phyloP scores from a whole-genome alignment of 768 basidiomycete genomes.

The Roridomyces roridus region DNA sequence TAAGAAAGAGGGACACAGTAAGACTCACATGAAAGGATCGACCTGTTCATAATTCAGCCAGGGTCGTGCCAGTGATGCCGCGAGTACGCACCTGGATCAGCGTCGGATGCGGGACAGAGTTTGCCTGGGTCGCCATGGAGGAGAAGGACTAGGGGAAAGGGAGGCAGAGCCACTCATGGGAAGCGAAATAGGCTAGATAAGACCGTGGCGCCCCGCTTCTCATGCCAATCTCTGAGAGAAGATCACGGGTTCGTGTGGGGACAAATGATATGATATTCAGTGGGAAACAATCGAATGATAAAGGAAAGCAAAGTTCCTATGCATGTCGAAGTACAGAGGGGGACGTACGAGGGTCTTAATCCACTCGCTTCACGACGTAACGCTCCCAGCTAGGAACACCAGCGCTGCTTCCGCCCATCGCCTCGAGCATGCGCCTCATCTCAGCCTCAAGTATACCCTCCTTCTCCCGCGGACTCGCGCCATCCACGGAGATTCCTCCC shows the following conservation, averaged over 20 bases:
- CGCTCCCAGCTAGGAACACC: constrained; percentile 70
- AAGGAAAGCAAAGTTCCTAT: neutral
- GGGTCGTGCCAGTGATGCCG: neutral
- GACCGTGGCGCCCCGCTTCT: constrained; percentile 4
- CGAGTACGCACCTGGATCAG: constrained; percentile 54
- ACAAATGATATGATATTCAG: too few species aligned
- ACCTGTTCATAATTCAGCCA: constrained; percentile 44
- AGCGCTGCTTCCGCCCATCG: constrained; percentile 10
- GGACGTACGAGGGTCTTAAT: constrained; percentile 9
- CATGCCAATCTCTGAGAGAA: neutral
- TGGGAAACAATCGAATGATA: too few species aligned
- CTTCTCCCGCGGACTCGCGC: constrained; percentile 33
- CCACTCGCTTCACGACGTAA: constrained; percentile 55
- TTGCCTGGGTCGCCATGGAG: constrained; percentile 64
- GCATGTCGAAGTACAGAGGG: neutral
- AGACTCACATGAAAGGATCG: constrained; percentile 76
- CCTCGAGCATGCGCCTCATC: constrained; percentile 29
- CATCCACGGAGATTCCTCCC: constrained; percentile 28
- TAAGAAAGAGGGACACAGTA: too few species aligned
- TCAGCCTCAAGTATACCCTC: constrained; percentile 46
- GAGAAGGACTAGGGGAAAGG: neutral
- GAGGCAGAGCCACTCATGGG: neutral
- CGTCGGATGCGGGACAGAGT: constrained; percentile 65
- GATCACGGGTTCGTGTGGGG: constrained; percentile 19
- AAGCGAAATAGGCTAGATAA: neutral